Conservation (phyloP, 495 filamentous ascomycete genomes). For the Alectoria sarmentosa region DNA sequence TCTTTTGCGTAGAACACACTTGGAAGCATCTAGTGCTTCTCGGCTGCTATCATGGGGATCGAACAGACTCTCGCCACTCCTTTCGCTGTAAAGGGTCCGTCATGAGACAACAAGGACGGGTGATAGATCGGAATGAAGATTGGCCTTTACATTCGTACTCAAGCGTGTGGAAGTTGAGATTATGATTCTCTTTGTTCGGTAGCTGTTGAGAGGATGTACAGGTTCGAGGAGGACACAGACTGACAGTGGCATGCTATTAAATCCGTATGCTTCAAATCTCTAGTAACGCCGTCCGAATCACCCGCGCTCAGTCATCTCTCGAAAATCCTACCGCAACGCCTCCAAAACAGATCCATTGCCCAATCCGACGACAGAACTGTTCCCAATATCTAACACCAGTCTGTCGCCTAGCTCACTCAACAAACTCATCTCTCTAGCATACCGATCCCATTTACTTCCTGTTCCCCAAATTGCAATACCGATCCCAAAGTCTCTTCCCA, state of each 20-base stretch:
- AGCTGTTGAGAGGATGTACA: not conserved
- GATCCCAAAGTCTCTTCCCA: not conserved
- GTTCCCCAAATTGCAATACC: not conserved
- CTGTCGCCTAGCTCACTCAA: not conserved
- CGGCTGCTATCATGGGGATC: not conserved
- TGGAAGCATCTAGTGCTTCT: not conserved
- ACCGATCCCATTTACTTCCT: conserved; percentile 16
- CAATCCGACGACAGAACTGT: not conserved
- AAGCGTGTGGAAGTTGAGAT: not conserved
- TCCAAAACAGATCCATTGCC: not conserved
- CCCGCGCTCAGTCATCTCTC: not conserved
- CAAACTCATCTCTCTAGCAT: not conserved
- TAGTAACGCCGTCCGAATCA: not conserved
- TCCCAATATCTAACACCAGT: not conserved
- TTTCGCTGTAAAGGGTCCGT: not conserved
- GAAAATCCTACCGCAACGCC: not conserved
- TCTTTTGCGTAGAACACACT: not conserved
- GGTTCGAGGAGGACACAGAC: too few species aligned
- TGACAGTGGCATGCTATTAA: not conserved
- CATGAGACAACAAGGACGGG: not conserved
- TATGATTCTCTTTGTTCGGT: not conserved
- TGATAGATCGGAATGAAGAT: not conserved
- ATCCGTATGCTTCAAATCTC: not conserved
- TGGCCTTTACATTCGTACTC: not conserved
- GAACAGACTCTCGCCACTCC: not conserved